Base-by-base conservation (phyloP, 2,329 filamentous ascomycete genomes). In the Trichoderma breve region DNA sequence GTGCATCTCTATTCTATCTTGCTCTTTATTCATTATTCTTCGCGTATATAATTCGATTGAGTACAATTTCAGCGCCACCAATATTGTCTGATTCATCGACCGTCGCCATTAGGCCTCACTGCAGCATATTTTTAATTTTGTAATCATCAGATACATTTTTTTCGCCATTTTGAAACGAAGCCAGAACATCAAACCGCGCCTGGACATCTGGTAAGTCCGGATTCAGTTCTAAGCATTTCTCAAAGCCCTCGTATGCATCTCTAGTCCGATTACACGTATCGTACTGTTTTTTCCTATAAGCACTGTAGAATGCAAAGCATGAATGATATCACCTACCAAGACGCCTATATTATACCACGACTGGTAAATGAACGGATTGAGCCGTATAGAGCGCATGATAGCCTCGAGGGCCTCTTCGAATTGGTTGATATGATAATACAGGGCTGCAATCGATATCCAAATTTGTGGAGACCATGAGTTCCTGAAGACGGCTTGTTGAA, bases 71-170 rank as follows among this genome's bases (percentile, higher is more conserved):
- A 43, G 39, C 1, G 15, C 1, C 39, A 9, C 1, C 15, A n/a
- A 43, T n/a, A 43, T 43, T n/a, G 1, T n/a, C 39, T 43, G 39
- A 3, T 43, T 9, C 3, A 43, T 43, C 39, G 1, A n/a, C 36
- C 36, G 1, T 43, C 7, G 36, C 15, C 7, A 43, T 18, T 8
- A 43, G 0, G 3, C n/a, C 15, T 3, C 15, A 43, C 36, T 43
- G 6, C 15, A n/a, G 0, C 15, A 43, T 18, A 0, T 39, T 1
- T 0, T 18, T 4, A 43, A 43, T 43, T 43, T 9, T 43, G n/a
- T 43, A 2, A 4, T 43, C 15, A 43, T 43, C 36, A 18, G 36
- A 15, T 18, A 8, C 15, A 3, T 18, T n/a, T 34, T 34, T 14
- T 43, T 43, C 15, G n/a, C 3, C 36, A 0, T 43, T 43, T 43